These are phyloP conservation scores for Rubia tinctorum DNA, from an alignment of 305 asterid genomes.

Conservation along the genomic window DNA sequence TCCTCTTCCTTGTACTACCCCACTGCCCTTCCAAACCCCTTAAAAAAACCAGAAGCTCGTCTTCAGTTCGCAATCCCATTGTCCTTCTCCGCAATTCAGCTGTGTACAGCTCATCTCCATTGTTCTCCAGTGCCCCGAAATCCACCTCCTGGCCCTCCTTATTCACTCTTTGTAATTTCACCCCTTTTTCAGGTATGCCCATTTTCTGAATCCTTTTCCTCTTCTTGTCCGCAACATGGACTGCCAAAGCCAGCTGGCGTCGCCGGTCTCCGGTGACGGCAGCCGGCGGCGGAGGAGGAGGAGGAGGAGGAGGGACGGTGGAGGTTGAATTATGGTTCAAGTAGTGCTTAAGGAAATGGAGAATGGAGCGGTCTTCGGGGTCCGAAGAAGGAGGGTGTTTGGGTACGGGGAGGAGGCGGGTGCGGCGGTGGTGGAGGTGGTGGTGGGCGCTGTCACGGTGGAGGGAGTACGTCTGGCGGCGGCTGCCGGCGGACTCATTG, in stretches of 20 bases:
- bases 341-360: conserved; percentile 67
- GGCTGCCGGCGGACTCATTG: conserved; percentile 89
- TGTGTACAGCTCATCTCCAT: conserved; percentile 57
- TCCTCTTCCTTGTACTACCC: conserved; percentile 93
- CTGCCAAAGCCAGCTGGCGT: conserved; percentile 28
- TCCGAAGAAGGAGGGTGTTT: conserved; percentile 39
- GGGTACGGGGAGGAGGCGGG: conserved; percentile 49
- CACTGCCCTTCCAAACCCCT: conserved; percentile 76
- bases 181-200: conserved; percentile 40
- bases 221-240: conserved; percentile 32
- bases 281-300: conserved; percentile 6
- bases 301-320: conserved; percentile 49
- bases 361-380: conserved; percentile 59
- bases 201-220: conserved; percentile 40
- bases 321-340: conserved; percentile 39
- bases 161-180: conserved; percentile 49
- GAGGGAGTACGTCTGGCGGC: conserved; percentile 73
- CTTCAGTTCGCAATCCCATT: conserved; percentile 64
- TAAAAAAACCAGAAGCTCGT: conserved; percentile 55
- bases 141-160: conserved; percentile 60
- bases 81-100: conserved; percentile 66
- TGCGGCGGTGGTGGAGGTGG: conserved; percentile 58
- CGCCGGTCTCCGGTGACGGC: conserved; percentile 11
- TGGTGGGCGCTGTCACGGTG: conserved; percentile 34
- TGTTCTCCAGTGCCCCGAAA: conserved; percentile 48